phyloP scores from a whole-genome alignment of 2,329 filamentous ascomycete species.

The Daldinia sp. region DNA sequence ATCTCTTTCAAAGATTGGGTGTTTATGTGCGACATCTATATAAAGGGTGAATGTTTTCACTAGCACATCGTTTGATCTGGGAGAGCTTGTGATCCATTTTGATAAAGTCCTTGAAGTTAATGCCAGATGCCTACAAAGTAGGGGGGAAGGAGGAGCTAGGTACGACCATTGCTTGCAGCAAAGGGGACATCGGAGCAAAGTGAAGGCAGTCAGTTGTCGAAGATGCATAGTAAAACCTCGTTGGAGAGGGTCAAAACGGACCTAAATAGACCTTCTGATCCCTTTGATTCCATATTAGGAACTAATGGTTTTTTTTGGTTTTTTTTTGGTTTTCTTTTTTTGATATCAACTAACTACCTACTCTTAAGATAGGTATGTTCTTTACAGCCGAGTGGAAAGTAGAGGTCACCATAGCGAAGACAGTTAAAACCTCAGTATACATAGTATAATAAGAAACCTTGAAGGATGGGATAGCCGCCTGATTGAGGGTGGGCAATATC shows the following conservation, averaged over 20 bases:
- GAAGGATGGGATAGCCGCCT: too few relatives aligned
- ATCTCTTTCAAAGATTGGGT: neutral
- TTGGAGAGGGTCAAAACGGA: slow-evolving; percentile 5
- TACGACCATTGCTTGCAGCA: slow-evolving; percentile 18
- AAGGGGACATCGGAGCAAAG: neutral
- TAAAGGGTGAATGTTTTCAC: slow-evolving; percentile 11
- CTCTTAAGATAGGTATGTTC: too few relatives aligned
- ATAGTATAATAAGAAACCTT: too few relatives aligned
- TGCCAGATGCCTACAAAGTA: slow-evolving; percentile 13
- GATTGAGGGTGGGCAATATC: too few relatives aligned
- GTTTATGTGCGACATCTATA: neutral
- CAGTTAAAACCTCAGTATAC: too few relatives aligned
- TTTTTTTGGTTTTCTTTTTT: too few relatives aligned
- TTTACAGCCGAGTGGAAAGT: too few relatives aligned
- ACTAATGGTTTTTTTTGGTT: too few relatives aligned
- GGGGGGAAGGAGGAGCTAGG: slow-evolving; percentile 7
- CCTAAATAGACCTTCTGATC: neutral
- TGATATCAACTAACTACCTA: neutral
- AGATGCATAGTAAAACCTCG: slow-evolving; percentile 5
- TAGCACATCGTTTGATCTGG: neutral
- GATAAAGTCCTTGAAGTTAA: neutral
- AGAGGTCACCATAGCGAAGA: too few relatives aligned
- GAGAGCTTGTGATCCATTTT: neutral
- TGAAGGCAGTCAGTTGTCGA: slow-evolving; percentile 1
- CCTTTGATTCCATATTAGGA: neutral